Evolutionary conservation across 768 basidiomycete species (phyloP), one percentile per base, ranked within the genome.

Genomic region (Trametes cubensis): DNA sequence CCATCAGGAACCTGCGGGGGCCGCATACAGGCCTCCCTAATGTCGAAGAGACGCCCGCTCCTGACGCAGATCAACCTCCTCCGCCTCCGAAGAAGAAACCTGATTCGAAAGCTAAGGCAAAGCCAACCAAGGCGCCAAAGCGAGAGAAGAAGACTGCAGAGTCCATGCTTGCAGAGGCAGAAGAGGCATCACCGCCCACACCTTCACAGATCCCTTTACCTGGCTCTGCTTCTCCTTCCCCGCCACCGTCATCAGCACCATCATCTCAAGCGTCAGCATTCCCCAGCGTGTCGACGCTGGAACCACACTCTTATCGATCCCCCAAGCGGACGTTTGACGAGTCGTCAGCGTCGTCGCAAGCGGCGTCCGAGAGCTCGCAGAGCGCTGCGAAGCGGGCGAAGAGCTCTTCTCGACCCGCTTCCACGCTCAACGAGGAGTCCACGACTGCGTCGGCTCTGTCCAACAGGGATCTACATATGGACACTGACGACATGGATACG

Each of bases 1-100:
- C 89, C n/a, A 91, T 96, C 61, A 89, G 94, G 48, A 95, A 93
- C 73, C 77, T 94, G 55, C 80, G 80, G 17, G 94, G 94, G 1
- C 94, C 94, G 0, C 93, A 94, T 71, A 77, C 84, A 0, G 94
- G 92, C 8, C 78, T 86, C 17, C 91, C 92, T 3, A 74, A 75
- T 55, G 84, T 92, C 2, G 70, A 74, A 45, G 92, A 94, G 73
- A 73, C 71, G 17, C 64, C 75, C 20, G 71, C 76, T 0, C 72
- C 74, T 2, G 66, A 74, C 10, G 76, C 71, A 7, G 70, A 71
- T 48, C 58, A 72, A 25, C 66, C 71, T 11, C 65, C 77, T 17
- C 63, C 77, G 18, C 66, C 73, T 53, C 65, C 70, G 41, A 75
- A 74, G 61, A 77, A 76, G 70, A 73, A 72, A 56, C 68, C 70